Evolutionary conservation across 164 flowering plant species (phyloP).

Genomic region (Magnolia changhungtana): DNA sequence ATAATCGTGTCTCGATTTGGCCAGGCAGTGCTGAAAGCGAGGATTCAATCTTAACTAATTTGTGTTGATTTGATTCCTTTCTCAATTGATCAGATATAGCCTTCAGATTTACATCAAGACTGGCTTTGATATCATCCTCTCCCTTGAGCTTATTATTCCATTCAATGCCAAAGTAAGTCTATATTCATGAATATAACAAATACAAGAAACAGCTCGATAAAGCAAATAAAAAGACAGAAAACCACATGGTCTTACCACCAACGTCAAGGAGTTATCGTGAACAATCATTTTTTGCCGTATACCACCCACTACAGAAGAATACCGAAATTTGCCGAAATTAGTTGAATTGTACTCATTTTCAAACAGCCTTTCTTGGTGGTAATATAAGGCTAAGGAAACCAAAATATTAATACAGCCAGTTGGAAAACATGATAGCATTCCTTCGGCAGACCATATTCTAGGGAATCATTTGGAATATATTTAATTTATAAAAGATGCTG

Average conservation of each 20-base stretch:
- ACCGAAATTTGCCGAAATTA: conserved; percentile 8
- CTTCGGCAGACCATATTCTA: not conserved
- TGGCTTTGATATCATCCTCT: conserved; percentile 62
- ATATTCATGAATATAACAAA: not conserved
- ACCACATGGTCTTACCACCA: conserved; percentile 45
- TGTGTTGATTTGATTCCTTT: conserved; percentile 37
- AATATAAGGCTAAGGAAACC: not conserved
- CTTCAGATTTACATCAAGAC: conserved; percentile 50
- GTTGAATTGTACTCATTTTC: not conserved
- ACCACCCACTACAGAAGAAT: conserved; percentile 56
- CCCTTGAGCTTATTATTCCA: conserved; percentile 54
- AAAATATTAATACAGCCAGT: not conserved
- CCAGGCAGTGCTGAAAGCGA: conserved; percentile 48
- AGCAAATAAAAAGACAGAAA: conserved; percentile 7
- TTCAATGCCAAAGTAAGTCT: conserved; percentile 11
- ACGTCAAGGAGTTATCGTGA: conserved; percentile 58
- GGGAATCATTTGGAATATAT: not conserved
- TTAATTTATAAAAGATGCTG: not conserved
- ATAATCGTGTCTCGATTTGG: conserved; percentile 37
- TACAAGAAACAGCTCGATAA: not conserved
- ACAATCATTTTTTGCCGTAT: conserved; percentile 57
- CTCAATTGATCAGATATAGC: conserved; percentile 47
- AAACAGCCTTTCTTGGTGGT: not conserved
- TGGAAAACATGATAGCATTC: not conserved
- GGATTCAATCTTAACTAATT: conserved; percentile 35